Percentiles rank a stretch among this genome's conserved stretches.
Conservation (phyloP, 208 protist genomes). For the Crithidia bombi region DNA sequence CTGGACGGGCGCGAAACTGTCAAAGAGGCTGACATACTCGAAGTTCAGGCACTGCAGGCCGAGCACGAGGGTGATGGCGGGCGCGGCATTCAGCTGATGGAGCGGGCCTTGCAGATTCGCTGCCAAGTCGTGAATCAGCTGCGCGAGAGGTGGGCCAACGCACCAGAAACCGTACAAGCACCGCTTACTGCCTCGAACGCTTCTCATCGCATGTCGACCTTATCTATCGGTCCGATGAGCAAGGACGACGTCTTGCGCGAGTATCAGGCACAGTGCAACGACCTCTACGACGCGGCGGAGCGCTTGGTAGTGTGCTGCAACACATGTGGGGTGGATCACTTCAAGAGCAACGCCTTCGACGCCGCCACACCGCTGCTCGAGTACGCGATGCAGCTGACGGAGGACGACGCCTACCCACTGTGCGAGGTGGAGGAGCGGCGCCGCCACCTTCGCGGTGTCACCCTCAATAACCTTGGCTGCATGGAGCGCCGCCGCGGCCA, state of each 20-base stretch:
- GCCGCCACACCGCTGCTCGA: constrained; percentile 58
- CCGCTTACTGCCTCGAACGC: background rate
- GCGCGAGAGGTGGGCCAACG: constrained; percentile 26
- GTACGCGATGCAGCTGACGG: constrained; percentile 76
- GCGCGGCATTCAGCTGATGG: constrained; percentile 75
- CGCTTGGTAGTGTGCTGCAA: constrained; percentile 82
- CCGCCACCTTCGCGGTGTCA: constrained; percentile 78
- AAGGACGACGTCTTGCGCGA: constrained; percentile 26
- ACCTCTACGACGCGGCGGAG: constrained; percentile 73
- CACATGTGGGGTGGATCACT: constrained; percentile 62
- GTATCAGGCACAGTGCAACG: constrained; percentile 36
- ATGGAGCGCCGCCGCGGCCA: constrained; percentile 88
- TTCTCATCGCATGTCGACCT: constrained; percentile 23
- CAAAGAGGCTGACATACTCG: constrained; percentile 69
- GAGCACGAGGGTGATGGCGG: constrained; percentile 58
- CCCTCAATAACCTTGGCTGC: constrained; percentile 91
- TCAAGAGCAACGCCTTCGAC: constrained; percentile 81
- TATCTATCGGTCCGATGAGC: constrained; percentile 5
- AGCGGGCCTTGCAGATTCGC: constrained; percentile 81
- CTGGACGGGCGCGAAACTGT: constrained; percentile 62
- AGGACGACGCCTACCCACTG: constrained; percentile 64
- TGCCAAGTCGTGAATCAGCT: constrained; percentile 39
- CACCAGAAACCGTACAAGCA: background rate
- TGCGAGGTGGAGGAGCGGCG: constrained; percentile 63
- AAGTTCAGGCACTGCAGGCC: constrained; percentile 58